phyloP scores from a whole-genome alignment of 2,329 filamentous ascomycete genomes.

The Alternaria metachromatica region DNA sequence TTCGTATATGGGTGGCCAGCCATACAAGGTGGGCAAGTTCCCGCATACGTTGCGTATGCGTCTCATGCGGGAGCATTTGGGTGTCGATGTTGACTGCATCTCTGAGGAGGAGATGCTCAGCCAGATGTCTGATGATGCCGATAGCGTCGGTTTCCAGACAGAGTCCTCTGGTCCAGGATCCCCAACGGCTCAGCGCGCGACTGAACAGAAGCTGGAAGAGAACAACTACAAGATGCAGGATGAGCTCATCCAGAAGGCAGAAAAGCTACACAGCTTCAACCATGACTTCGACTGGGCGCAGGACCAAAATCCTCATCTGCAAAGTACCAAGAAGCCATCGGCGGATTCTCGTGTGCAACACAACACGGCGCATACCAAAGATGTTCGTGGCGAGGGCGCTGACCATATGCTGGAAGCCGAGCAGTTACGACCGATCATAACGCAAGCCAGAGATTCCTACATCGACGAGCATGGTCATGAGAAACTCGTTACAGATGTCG shows the following conservation, averaged over 20 bases:
- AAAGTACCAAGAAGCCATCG: conserved; percentile 61
- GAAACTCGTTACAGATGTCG: conserved; percentile 70
- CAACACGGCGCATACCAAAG: conserved; percentile 70
- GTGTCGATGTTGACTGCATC: conserved; percentile 92
- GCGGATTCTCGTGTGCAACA: conserved; percentile 65
- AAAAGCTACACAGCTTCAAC: conserved; percentile 72
- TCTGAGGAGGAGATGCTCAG: conserved; percentile 45
- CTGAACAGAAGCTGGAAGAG: conserved; percentile 50
- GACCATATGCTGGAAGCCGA: conserved; percentile 71
- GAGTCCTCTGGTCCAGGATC: conserved; percentile 45
- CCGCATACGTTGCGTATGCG: conserved; percentile 91
- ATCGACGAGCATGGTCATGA: conserved; percentile 71
- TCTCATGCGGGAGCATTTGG: conserved; percentile 94
- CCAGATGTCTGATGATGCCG: conserved; percentile 57
- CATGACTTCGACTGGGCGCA: conserved; percentile 73
- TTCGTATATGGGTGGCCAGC: conserved; percentile 88
- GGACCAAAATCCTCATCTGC: conserved; percentile 63
- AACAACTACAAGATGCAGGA: conserved; percentile 57
- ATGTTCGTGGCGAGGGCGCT: conserved; percentile 77
- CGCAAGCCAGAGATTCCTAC: conserved; percentile 73
- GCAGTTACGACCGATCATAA: conserved; percentile 63
- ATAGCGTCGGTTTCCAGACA: conserved; percentile 68
- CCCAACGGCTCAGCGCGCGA: conserved; percentile 41
- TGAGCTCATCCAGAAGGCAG: conserved; percentile 63
- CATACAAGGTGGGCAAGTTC: conserved; percentile 90